Percentiles rank a stretch among this genome's conserved stretches.
Conservation (phyloP, 768 basidiomycete species). For the Pisolithus tinctorius region DNA sequence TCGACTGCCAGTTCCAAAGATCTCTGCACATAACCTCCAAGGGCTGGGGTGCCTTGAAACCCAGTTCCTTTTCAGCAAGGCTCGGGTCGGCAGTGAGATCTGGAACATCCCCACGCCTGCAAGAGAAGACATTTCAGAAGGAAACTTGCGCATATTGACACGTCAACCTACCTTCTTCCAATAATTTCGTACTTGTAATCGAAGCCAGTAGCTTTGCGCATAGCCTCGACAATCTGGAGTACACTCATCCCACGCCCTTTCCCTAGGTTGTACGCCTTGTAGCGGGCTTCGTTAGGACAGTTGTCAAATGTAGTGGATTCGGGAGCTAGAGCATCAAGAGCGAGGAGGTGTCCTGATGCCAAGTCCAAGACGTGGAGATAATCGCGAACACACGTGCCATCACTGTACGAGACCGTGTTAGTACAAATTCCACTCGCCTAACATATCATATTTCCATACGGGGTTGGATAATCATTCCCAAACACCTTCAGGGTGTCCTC, state of each 20-base stretch:
- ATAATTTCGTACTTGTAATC: conserved; percentile 87
- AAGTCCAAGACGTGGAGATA: conserved; percentile 92
- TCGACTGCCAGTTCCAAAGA: conserved; percentile 99
- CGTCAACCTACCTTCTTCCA: conserved; percentile 67
- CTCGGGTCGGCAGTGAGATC: conserved; percentile 92
- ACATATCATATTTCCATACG: conserved; percentile 40
- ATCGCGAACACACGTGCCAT: conserved; percentile 97
- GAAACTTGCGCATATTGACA: not conserved
- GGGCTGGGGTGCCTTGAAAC: conserved; percentile 76
- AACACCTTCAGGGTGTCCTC: conserved; percentile 80
- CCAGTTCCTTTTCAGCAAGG: conserved; percentile 88
- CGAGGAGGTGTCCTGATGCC: conserved; percentile 88
- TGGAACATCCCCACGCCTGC: conserved; percentile 88
- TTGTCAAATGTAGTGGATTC: conserved; percentile 52
- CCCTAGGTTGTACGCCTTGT: conserved; percentile 95
- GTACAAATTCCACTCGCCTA: not conserved
- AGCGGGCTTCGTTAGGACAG: conserved; percentile 49
- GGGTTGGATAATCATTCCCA: conserved; percentile 95
- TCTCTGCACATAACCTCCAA: conserved; percentile 94
- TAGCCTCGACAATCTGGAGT: conserved; percentile 89
- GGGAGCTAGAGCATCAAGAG: conserved; percentile 72
- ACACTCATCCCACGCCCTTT: conserved; percentile 90
- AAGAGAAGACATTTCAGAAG: conserved; percentile 1
- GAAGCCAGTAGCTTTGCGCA: conserved; percentile 85
- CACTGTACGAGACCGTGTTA: conserved; percentile 36